Percentiles rank a stretch among this genome's conserved stretches.
Evolutionary conservation across 139 green algal species (phyloP).

Genomic region (Chlamydomonas urium): DNA sequence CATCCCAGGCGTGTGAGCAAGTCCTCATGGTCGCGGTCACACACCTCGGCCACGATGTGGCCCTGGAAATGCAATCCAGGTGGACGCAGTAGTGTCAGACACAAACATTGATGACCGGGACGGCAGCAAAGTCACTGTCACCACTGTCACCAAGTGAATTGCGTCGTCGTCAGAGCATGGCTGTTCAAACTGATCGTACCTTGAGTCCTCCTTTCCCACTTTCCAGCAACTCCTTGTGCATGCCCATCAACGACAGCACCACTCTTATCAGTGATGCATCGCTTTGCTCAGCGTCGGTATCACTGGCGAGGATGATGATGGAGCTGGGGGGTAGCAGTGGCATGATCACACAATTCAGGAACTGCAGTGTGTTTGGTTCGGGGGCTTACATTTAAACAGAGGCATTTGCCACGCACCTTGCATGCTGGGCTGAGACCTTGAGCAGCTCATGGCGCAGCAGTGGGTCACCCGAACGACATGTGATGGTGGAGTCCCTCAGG

Average conservation of each 20-base stretch:
- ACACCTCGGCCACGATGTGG: conserved; percentile 6
- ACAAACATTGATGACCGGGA: no score
- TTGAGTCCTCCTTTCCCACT: neutral
- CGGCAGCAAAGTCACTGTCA: no score
- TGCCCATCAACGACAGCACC: neutral
- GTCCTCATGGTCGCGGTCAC: conserved; percentile 11
- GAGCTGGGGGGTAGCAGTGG: neutral
- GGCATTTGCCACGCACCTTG: neutral
- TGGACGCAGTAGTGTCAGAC: no score
- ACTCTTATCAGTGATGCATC: neutral
- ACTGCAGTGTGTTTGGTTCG: neutral
- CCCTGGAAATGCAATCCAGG: no score
- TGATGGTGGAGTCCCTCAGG: conserved; percentile 1
- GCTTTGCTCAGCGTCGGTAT: neutral
- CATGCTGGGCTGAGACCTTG: conserved; percentile 6
- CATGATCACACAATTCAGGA: neutral
- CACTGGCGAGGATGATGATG: conserved; percentile 3
- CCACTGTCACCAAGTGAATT: no score
- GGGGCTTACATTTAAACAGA: neutral
- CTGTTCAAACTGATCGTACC: no score
- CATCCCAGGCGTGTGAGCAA: neutral
- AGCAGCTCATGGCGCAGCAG: neutral
- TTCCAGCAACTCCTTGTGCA: neutral
- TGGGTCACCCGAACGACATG: neutral
- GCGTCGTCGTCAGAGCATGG: no score